Conservation (phyloP, 805 yeast genomes). For the Yamadazyma olivae region DNA sequence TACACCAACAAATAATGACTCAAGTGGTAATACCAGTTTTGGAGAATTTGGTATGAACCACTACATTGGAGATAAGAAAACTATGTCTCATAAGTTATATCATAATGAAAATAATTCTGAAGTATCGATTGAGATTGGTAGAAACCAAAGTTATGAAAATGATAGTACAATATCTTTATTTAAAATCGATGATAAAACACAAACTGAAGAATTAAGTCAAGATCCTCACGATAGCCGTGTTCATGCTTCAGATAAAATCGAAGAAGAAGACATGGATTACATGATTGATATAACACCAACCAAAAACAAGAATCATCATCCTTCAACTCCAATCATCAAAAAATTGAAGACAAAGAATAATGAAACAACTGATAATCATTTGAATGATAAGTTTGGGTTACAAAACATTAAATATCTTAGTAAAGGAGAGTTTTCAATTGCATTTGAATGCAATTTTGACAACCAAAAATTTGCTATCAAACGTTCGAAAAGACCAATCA, state of each 20-base stretch:
- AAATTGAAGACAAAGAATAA: not conserved
- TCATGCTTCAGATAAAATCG: conserved; percentile 3
- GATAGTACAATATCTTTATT: conserved; percentile 34
- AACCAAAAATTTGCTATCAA: conserved; percentile 80
- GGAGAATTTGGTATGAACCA: too few species aligned
- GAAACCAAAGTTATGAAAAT: conserved; percentile 25
- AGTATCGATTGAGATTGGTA: conserved; percentile 39
- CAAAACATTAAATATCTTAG: conserved; percentile 68
- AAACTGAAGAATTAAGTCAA: conserved; percentile 5
- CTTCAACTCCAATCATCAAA: conserved; percentile 16
- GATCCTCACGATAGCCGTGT: conserved; percentile 1
- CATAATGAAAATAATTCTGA: conserved; percentile 19
- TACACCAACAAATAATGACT: not conserved
- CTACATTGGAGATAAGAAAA: too few species aligned
- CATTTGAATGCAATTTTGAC: conserved; percentile 74
- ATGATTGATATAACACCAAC: conserved; percentile 30
- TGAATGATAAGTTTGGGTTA: conserved; percentile 48
- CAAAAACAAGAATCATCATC: conserved; percentile 14
- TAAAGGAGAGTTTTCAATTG: conserved; percentile 85
- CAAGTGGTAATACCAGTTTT: not conserved
- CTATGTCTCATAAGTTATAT: too few species aligned
- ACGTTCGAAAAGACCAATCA: conserved; percentile 66
- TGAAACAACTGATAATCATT: conserved; percentile 37
- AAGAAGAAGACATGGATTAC: conserved; percentile 13
- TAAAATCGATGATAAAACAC: conserved; percentile 11